Percentiles rank a stretch among this genome's conserved stretches.
These are phyloP conservation scores for Dentipellis fragilis DNA, from an alignment of 768 basidiomycete genomes.

Conservation along the genomic window DNA sequence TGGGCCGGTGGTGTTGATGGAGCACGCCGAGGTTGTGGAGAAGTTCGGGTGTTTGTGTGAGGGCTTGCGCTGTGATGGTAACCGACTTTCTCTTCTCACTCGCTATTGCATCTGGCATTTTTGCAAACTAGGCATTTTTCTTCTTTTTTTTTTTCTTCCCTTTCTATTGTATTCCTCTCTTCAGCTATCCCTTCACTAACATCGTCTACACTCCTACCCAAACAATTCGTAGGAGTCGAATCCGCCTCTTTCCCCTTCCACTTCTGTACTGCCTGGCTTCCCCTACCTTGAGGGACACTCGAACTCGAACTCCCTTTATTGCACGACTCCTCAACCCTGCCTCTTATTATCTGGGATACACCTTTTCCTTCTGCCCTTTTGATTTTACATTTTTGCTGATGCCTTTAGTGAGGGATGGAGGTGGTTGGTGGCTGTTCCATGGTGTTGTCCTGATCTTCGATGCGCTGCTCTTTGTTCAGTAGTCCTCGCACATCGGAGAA, in stretches of 20 bases:
- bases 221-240: not conserved
- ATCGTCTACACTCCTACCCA: not conserved
- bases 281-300: not conserved
- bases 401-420: not conserved
- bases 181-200: not conserved
- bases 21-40: not conserved
- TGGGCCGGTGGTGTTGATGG: not conserved
- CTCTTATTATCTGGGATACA: not conserved
- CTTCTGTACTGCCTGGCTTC: not conserved
- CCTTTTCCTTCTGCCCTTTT: not conserved
- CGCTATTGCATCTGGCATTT: not conserved
- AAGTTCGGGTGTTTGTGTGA: not conserved
- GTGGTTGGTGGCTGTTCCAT: not conserved
- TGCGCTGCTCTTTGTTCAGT: not conserved
- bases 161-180: not conserved
- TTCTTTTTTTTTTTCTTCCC: not conserved
- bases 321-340: not conserved
- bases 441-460: not conserved
- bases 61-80: not conserved
- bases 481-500: not conserved
- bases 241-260: not conserved
- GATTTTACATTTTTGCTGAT: not conserved
- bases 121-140: not conserved
- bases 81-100: not conserved
- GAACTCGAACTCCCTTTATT: not conserved